phyloP scores from a whole-genome alignment of 1,139 yeast species.

The Scheffersomyces parashehatae region DNA sequence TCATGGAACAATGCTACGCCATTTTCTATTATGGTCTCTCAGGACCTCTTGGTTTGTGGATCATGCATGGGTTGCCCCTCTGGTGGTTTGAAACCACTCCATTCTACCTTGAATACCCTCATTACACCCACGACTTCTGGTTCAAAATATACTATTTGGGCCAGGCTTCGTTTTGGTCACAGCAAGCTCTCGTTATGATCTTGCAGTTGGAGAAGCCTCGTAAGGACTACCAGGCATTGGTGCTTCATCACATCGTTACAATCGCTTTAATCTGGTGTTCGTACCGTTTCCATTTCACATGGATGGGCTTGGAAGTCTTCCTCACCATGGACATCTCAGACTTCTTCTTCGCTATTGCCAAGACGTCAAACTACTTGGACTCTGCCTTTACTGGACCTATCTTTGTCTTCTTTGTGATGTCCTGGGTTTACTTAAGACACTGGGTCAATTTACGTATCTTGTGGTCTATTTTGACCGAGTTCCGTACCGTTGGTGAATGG shows the following conservation, averaged over 20 bases:
- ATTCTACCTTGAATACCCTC: slow-evolving; percentile 82
- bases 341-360: slow-evolving; percentile 80
- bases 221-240: slow-evolving; percentile 87
- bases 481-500: slow-evolving; percentile 79
- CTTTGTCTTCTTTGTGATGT: slow-evolving; percentile 62
- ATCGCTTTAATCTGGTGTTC: slow-evolving; percentile 84
- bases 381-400: slow-evolving; percentile 64
- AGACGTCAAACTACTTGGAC: slow-evolving; percentile 80
- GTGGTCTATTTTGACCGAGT: slow-evolving; percentile 88
- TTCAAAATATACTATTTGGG: slow-evolving; percentile 83
- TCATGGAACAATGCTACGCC: slow-evolving; percentile 91
- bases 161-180: slow-evolving; percentile 98
- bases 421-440: slow-evolving; percentile 91
- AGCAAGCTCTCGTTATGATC: slow-evolving; percentile 80
- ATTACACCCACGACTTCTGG: slow-evolving; percentile 65
- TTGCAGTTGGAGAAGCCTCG: slow-evolving; percentile 93
- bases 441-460: slow-evolving; percentile 76
- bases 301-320: slow-evolving; percentile 90
- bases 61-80: slow-evolving; percentile 79
- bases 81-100: slow-evolving; percentile 88
- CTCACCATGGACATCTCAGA: slow-evolving; percentile 96
- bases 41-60: slow-evolving; percentile 87
- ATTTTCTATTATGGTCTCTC: slow-evolving; percentile 76
- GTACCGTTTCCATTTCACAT: slow-evolving; percentile 96
- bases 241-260: slow-evolving; percentile 91